A percentile compares a stretch with the other conserved stretches of the same genome.
Conservation (phyloP, 768 basidiomycete genomes). For the Sporobolomyces roseus region DNA sequence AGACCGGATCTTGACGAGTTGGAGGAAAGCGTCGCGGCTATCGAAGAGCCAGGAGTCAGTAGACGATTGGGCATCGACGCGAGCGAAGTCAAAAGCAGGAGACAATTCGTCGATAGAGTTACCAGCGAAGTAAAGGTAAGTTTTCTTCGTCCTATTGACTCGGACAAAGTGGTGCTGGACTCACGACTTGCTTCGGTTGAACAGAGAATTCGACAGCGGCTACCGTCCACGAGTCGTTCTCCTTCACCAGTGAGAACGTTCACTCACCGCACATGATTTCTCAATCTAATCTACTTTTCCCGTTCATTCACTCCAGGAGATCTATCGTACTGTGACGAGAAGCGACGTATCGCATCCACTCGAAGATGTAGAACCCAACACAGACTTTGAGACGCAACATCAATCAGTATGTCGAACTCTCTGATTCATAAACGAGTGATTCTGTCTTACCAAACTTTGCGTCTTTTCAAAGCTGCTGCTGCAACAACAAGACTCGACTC, state of each 20-base stretch:
- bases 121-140: slow-evolving; percentile 73
- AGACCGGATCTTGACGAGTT: slow-evolving; percentile 86
- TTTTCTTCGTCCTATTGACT: slow-evolving; percentile 10
- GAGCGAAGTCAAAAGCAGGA: slow-evolving; percentile 67
- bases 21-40: slow-evolving; percentile 89
- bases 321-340: too few species aligned
- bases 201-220: neutral
- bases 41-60: slow-evolving; percentile 73
- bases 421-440: neutral
- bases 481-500: slow-evolving; percentile 79
- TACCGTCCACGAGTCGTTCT: neutral
- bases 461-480: slow-evolving; percentile 65
- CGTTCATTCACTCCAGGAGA: too few species aligned
- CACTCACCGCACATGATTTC: too few species aligned
- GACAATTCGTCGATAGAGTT: slow-evolving; percentile 71
- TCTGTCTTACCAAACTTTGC: too few species aligned
- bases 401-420: slow-evolving; percentile 56
- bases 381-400: slow-evolving; percentile 78
- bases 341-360: neutral
- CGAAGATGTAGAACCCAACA: slow-evolving; percentile 48
- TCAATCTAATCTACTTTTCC: too few species aligned
- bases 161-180: neutral
- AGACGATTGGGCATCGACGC: slow-evolving; percentile 76
- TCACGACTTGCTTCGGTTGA: neutral
- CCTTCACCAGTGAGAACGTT: slow-evolving; percentile 9